Evolutionary conservation across 1,284 basidiomycete genomes (phyloP), one percentile per base, ranked within the genome.

Genomic region (Calocybe gambosa): DNA sequence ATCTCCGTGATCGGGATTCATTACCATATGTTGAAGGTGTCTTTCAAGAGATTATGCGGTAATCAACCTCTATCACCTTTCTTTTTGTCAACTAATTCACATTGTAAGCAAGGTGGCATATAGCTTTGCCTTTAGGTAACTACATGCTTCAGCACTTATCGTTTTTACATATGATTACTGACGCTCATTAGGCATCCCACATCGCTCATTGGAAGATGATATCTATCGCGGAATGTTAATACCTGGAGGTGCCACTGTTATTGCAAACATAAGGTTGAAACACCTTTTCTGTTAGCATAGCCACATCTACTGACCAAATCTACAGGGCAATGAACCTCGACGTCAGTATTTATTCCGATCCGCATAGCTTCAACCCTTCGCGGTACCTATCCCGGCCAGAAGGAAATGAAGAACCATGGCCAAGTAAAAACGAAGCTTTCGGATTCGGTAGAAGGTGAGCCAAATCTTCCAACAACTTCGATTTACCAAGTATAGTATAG

Each of bases 41-140:
- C 6, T 39, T 64, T 19, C 59, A 60, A 18, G 64, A 65, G 61
- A n/a, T 68, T 65, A 9, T 59, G 66, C 16, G 66, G 70, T 12
- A 9, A 26, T 12, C 6, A 10, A 8, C 2, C 6, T 15, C 15
- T 29, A 18, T 10, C 20, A n/a, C 8, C 25, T 5, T 26, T 26
- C 9, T 9, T 15, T n/a, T 29, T n/a, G n/a, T 25, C 9, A 8
- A 26, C 58, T 3, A 51, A 20, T 19, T 21, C 23, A 19, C 16
- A 10, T 21, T n/a, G n/a, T 15, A 3, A 33, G 9, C 25, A 5
- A 53, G 49, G 35, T 50, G 52, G 52, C n/a, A 46, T 16, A 13
- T 29, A 10, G 34, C 39, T 15, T 43, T 41, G 1, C 53, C 53
- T 4, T 13, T 48, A 19, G 50, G 53, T 45, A 23, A 41, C 19